These are phyloP conservation scores for Cruciata laevipes DNA, from an alignment of 257 asterid genomes.

Conservation along the genomic window DNA sequence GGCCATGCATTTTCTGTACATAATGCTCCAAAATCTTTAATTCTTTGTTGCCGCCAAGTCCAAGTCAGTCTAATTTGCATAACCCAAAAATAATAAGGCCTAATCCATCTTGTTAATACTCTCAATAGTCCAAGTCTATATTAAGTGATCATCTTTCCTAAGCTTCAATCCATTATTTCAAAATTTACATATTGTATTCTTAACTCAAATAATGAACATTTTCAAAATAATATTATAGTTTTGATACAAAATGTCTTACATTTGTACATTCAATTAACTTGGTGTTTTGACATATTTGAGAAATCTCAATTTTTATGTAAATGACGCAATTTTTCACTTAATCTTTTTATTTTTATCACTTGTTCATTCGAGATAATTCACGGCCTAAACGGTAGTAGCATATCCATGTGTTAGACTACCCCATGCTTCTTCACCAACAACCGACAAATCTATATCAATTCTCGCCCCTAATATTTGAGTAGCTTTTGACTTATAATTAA, in stretches of 20 bases:
- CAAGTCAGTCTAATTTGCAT: background rate
- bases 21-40: conserved; percentile 1
- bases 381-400: conserved; percentile 22
- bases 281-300: too few species aligned
- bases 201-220: too few species aligned
- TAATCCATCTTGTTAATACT: too few species aligned
- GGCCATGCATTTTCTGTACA: conserved; percentile 11
- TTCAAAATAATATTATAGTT: too few species aligned
- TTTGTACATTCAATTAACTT: too few species aligned
- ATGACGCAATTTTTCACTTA: too few species aligned
- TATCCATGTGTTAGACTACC: conserved; percentile 31
- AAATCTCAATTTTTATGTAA: too few species aligned
- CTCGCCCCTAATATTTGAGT: conserved; percentile 13
- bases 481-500: background rate
- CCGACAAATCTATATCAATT: conserved; percentile 25
- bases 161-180: too few species aligned
- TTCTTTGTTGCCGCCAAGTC: conserved; percentile 12
- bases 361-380: background rate
- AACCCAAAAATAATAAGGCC: background rate
- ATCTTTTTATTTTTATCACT: background rate
- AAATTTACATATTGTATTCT: too few species aligned
- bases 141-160: too few species aligned
- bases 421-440: conserved; percentile 14
- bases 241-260: too few species aligned
- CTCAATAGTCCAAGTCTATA: too few species aligned